These are phyloP conservation scores for Chrysoporthe austroafricana DNA, from an alignment of 2,329 filamentous ascomycete species.

Conservation along the genomic window DNA sequence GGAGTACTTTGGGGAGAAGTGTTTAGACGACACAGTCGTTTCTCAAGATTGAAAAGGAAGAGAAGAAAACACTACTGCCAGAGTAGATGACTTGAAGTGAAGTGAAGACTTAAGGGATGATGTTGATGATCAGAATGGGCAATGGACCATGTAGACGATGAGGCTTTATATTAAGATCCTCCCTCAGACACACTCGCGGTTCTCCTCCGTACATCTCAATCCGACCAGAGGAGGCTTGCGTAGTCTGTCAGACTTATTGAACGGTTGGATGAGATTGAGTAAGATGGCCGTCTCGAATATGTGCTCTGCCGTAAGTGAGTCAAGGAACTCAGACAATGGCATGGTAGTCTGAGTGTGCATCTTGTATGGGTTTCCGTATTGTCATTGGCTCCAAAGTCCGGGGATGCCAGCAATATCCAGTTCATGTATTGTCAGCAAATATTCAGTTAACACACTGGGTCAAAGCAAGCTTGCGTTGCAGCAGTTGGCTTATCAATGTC, in stretches of 20 bases:
- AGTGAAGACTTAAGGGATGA: background rate
- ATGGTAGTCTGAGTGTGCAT: background rate
- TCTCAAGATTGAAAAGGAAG: background rate
- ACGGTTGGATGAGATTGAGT: background rate
- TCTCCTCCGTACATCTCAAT: background rate
- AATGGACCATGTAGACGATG: background rate
- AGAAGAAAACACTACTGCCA: background rate
- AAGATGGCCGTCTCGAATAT: background rate
- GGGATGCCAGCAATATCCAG: background rate
- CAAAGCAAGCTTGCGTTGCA: background rate
- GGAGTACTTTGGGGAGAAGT: background rate
- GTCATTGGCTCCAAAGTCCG: background rate
- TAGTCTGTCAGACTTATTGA: background rate
- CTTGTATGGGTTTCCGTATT: background rate
- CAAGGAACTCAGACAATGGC: background rate
- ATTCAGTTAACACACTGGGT: background rate
- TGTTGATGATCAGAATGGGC: background rate
- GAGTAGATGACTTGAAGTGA: background rate
- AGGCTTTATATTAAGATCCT: background rate
- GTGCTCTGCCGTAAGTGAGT: background rate
- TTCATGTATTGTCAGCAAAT: background rate
- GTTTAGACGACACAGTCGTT: background rate
- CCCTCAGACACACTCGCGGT: background rate
- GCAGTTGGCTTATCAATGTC: background rate
- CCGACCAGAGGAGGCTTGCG: background rate